Base-by-base conservation (phyloP, 345 rosid genomes). In the Salix arbutifolia region DNA sequence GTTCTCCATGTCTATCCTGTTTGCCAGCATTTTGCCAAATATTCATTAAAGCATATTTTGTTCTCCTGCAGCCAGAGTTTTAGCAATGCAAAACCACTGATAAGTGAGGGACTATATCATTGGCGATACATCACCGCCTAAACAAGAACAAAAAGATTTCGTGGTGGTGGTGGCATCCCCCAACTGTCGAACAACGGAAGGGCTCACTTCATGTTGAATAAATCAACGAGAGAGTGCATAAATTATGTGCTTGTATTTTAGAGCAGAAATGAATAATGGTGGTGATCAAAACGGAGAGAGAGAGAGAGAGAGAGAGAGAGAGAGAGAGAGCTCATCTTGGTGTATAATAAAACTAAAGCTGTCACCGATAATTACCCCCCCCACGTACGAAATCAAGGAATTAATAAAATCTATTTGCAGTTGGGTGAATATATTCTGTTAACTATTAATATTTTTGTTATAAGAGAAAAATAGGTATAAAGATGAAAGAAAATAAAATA, bases 51-150 rank as follows among this genome's bases (percentile, higher is more conserved):
- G 8, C 46, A 48, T 21, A n/a, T 30, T 33, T 21, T 14, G n/a
- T 64, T 11, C 35, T 71, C 65, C 14, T 21, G 79, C 31, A 80
- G 82, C 72, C 46, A 68, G 75, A 65, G 71, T 42, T 37, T 58
- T 65, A 52, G 75, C 9, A 42, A 52, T 18, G 72, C 69, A 25
- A 38, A 58, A 65, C 66, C 71, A 38, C 26, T 40, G 4, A 60
- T 33, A 33, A 4, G 28, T 31, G 80, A 80, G 18, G 40, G 79
- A 48, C 33, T 77, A 70, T 46, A 19, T 16, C 76, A 37, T 14
- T 26, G 52, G 37, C 28, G 12, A 21, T 10, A 33, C 26, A 76
- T 68, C 46, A 42, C 13, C 13, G 52, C 18, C 4, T 7, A 62
- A 48, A 58, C 75, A 70, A 17, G 70, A 77, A 4, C 79, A 69